A percentile compares a stretch with the other conserved stretches of the same genome.
Evolutionary conservation across 1,284 basidiomycete genomes (phyloP).

Genomic region (Gomphus sp.): DNA sequence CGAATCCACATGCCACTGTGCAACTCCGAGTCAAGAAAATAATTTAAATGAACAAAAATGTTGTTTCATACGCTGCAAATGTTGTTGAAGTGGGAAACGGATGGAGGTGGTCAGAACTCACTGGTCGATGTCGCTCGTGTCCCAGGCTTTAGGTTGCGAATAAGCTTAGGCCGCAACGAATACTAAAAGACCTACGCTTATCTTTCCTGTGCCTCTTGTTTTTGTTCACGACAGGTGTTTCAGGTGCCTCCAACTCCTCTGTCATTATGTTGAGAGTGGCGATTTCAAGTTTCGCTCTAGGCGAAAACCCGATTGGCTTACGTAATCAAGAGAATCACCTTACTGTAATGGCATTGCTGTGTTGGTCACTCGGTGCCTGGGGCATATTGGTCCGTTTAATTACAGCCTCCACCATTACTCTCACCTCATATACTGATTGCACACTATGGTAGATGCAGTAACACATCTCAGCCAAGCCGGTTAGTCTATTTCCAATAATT

Average conservation of each 20-base stretch:
- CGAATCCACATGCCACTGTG: conserved; percentile 81
- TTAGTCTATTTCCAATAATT: conserved; percentile 13
- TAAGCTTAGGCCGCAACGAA: background rate
- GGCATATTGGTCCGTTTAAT: too few species aligned
- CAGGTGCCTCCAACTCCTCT: conserved; percentile 22
- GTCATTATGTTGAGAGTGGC: conserved; percentile 29
- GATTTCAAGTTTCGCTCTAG: conserved; percentile 5
- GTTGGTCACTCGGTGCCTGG: too few species aligned
- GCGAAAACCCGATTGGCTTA: background rate
- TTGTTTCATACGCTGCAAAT: conserved; percentile 23
- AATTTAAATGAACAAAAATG: background rate
- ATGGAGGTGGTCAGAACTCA: conserved; percentile 34
- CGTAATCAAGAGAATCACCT: too few species aligned
- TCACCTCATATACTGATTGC: too few species aligned
- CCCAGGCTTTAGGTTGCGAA: conserved; percentile 66
- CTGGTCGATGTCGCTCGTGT: conserved; percentile 98
- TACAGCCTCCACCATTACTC: too few species aligned
- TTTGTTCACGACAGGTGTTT: conserved; percentile 51
- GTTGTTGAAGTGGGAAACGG: conserved; percentile 4
- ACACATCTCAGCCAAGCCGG: conserved; percentile 18
- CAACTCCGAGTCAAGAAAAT: background rate
- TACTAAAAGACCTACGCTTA: conserved; percentile 54
- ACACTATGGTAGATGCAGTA: too few species aligned
- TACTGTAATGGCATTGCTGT: too few species aligned
- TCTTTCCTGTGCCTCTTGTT: conserved; percentile 88